Evolutionary conservation across 306 rosid genomes (phyloP), one percentile per base, ranked within the genome.

Genomic region (Mimosa pudica): DNA sequence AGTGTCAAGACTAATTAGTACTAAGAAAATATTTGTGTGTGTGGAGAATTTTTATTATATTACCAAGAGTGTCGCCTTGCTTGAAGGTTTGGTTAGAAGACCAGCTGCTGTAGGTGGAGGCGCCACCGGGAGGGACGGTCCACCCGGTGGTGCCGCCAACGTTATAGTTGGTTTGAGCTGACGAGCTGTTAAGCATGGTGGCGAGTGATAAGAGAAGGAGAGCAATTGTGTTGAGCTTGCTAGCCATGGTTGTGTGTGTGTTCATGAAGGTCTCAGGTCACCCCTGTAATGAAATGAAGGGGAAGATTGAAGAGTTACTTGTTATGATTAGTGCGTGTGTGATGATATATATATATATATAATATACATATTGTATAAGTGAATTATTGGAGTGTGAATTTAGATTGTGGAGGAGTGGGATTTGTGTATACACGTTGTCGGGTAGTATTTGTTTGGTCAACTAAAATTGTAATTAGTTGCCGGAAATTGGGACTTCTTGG

Each of bases 61-160:
- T 87, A 90, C 97, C 95, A 7, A 92, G 89, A 86, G 74, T 79
- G 86, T 90, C 93, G 58, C 89, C 91, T 0, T 75, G 41, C 1
- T 9, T 14, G 83, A 92, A 90, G 79, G 74, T 89, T 24, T 92
- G 64, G 46, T 73, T 82, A 32, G 90, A 24, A 47, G 97, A 88
- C 98, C 98, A 94, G 1, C 12, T 51, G 79, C 73, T 0, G 67
- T 90, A 94, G 36, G 48, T 7, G 1, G 83, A 0, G 20, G 89
- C 70, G 10, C 80, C 93, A 8, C 63, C 24, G 2, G 91, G 2
- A 35, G 92, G 86, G 74, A 87, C 33, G 69, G 17, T 49, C 98
- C 98, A 94, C 2, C 94, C 90, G 0, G 77, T 61, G 24, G 77
- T 9, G 69, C 81, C 97, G 9, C 97, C 98, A 1, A 94, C 97